Base-by-base conservation (phyloP, 352 stramenopile genomes). In the Thalassiosira mediterranea region DNA sequence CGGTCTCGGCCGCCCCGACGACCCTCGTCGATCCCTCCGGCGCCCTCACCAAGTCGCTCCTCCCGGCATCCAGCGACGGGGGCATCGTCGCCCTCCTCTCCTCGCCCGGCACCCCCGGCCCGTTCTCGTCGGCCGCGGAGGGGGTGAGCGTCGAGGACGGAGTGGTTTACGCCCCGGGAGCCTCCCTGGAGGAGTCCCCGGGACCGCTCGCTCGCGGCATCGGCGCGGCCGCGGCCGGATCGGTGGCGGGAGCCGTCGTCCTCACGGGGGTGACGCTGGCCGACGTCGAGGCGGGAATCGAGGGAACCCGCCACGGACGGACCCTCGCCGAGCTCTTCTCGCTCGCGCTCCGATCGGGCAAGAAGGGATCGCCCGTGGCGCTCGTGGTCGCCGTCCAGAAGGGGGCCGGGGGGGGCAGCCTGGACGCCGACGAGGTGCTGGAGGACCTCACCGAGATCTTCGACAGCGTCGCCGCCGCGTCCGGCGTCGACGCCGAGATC, bases 301-400 rank as follows among this genome's bases (percentile, higher is more conserved):
- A 51, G 4, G 70, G 79, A 25, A 88, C 86, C 1, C 56, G 83
- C 31, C 86, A 90, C 73, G 83, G 78, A 3, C 38, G 75, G 28
- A 92, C 86, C 8, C 59, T 92, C 15, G 83, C 76, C 1, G 83
- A 87, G 46, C 38, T 92, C 13, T 90, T 92, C 58, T 60, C 77
- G 1, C 61, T 69, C 0, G 58, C 67, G 1, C 21, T 90, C 2
- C 26, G 34, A 47, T 53, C 46, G 4, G 57, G 17, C 17, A 54
- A 59, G 32, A 63, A 63, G 11, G 48, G 31, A 19, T 51, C 31
- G 49, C 28, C 4, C 10, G 42, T 72, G 29, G 64, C 75, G 8
- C 70, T 90, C 28, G 76, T 88, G 47, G 56, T 91, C 63, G 78
- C 67, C 38, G 72, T 89, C 10, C 61, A 79, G 48, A 60, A 23